Base-by-base conservation (phyloP, 768 basidiomycete species). In the Coprinopsis strossmayeri region DNA sequence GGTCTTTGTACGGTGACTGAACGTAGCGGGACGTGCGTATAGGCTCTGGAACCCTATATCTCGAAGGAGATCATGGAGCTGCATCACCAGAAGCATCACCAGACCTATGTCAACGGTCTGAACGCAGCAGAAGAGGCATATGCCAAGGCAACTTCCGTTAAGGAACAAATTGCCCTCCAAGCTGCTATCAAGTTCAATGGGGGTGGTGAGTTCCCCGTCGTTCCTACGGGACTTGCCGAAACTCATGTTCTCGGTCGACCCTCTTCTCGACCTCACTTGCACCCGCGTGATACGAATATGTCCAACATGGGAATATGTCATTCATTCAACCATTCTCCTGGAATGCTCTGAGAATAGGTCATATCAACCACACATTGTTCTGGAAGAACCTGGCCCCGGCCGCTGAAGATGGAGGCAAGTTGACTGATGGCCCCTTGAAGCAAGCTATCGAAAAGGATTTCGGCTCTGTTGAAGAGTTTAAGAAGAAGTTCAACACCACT, bases 181-280 rank as follows among this genome's bases (percentile, higher is more conserved):
- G 70, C 86, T 12, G 93, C 95, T 7, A 72, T 99, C 62, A 97
- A 92, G 70, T 99, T 98, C 70, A 95, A 96, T 65, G 94, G 94
- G n/a, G 94, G 94, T 60, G 91, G 91, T 80, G 45, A 13, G 73
- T 57, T 15, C 11, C 21, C 17, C 15, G 23, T 20, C 17, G 9
- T 15, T 18, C 38, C n/a, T 15, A 27, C 18, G 5, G 41, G 18
- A 42, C 23, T 13, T 42, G 10, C 41, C 41, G 18, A 17, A 26
- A 38, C 12, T 38, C 37, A 23, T 26, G 18, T 20, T 23, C 12
- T 23, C 23, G 20, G 9, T 21, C 35, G 5, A 7, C 35, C 35
- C 40, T 25, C 15, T 18, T 20, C 23, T 5, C 11, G 5, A 10
- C 40, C 5, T 11, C 23, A 24, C 40, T 25, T 10, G 9, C 17